Base-by-base conservation (phyloP, 1,284 basidiomycete genomes). In the Malassezia psittaci region DNA sequence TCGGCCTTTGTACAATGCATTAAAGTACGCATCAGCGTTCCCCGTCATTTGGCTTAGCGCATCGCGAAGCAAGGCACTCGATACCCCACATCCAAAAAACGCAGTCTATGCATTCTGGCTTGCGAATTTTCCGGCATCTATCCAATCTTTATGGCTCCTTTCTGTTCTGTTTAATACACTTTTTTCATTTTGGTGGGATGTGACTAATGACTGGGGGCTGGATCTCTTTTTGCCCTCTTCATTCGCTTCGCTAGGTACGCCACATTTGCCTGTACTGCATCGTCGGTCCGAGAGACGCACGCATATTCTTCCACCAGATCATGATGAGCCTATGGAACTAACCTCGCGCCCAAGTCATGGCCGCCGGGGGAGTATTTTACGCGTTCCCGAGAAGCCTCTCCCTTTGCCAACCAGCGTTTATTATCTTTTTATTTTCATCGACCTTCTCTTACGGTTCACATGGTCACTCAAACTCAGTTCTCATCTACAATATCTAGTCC, bases 181-280 rank as follows among this genome's bases (percentile, higher is more conserved):
- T 42, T 99, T 89, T 77, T 93, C 90, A 6, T 96, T 94, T 76
- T 99, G 90, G 88, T 99, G 94, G 94, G 94, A 98, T 76, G 82
- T 98, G 34, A 90, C 88, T 43, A 89, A 96, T 72, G 94, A 99
- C 76, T 99, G 93, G 93, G 94, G 94, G 0, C 79, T 98, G 44
- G 82, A 84, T 41, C 77, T 96, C 29, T 78, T 96, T 54, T 80
- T 59, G 19, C 56, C 57, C 21, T 59, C 57, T 7, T 49, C 49
- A 35, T 43, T 33, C 12, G 21, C 10, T 15, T 32, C n/a, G 5
- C 12, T 7, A 12, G 16, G 18, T n/a, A 18, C 19, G 9, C 11
- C 34, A 18, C 54, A 47, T 13, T 38, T 52, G 7, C 55, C 55
- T 6, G 24, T 32, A 29, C 38, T 57, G 39, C 55, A 57, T 24